Evolutionary conservation across 495 filamentous ascomycete species (phyloP).

Genomic region (Penicillium simplicissimum): DNA sequence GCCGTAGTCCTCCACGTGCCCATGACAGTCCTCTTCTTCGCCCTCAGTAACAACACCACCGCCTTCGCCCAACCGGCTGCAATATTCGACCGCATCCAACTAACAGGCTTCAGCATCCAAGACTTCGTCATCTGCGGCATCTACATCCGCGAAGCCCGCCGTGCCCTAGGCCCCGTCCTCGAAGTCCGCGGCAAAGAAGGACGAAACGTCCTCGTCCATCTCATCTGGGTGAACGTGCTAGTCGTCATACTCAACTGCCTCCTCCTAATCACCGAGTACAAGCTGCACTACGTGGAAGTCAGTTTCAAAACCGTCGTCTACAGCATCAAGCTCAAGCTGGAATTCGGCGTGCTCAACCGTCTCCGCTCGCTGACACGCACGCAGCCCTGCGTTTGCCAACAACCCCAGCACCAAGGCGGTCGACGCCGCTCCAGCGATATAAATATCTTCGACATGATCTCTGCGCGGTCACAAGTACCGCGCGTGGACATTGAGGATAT

Average conservation of each 20-base stretch:
- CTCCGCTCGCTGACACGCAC: constrained; percentile 21
- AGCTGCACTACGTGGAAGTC: constrained; percentile 47
- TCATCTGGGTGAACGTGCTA: constrained; percentile 54
- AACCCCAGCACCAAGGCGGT: background rate
- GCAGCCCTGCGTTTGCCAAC: constrained; percentile 14
- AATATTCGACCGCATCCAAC: constrained; percentile 56
- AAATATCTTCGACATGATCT: constrained; percentile 21
- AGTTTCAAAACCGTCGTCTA: constrained; percentile 54
- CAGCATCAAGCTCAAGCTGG: constrained; percentile 62
- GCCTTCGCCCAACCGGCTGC: constrained; percentile 33
- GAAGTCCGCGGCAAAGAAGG: constrained; percentile 33
- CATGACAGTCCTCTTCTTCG: constrained; percentile 52
- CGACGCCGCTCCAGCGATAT: constrained; percentile 20
- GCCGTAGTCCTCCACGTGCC: constrained; percentile 47
- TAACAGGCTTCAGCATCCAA: constrained; percentile 56
- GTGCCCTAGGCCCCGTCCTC: constrained; percentile 22
- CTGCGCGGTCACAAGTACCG: background rate
- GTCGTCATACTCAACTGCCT: constrained; percentile 52
- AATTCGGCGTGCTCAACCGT: constrained; percentile 52
- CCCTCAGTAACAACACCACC: constrained; percentile 20
- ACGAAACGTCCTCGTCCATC: constrained; percentile 43
- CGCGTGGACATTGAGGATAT: background rate
- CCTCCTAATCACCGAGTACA: constrained; percentile 53
- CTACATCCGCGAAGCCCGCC: constrained; percentile 53
- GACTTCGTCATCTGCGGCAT: constrained; percentile 56